Evolutionary conservation across 2,329 filamentous ascomycete genomes (phyloP).

Genomic region (Diaporthe vexans): DNA sequence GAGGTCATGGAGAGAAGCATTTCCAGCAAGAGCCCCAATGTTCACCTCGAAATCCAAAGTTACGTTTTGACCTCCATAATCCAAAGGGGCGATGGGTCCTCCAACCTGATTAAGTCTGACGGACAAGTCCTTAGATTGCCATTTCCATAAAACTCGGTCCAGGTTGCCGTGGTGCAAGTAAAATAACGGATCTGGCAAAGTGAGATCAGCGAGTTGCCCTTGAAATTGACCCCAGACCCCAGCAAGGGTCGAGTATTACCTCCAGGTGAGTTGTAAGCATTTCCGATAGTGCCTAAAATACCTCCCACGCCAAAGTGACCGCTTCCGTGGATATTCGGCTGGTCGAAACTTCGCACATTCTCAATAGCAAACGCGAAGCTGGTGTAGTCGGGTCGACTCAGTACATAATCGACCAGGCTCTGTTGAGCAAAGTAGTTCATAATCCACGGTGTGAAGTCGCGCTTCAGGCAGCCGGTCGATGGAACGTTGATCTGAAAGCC

Average conservation of each 20-base stretch:
- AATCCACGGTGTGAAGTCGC: constrained; percentile 9
- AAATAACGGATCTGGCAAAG: not conserved
- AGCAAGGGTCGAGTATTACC: not conserved
- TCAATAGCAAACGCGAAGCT: not conserved
- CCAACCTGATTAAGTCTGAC: not conserved
- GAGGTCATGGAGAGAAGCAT: not conserved
- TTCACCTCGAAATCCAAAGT: not conserved
- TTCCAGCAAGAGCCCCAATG: not conserved
- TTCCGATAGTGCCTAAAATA: not conserved
- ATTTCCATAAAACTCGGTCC: not conserved
- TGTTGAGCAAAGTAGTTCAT: not conserved
- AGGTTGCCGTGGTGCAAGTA: constrained; percentile 3
- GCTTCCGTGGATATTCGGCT: constrained; percentile 13
- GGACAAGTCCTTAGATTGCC: not conserved
- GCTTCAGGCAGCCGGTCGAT: constrained; percentile 5
- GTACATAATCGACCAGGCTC: not conserved
- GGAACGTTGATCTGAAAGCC: not conserved
- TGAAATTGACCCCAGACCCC: fast-evolving
- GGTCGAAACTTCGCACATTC: not conserved
- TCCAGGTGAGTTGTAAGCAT: constrained; percentile 9
- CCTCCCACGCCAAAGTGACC: constrained; percentile 11
- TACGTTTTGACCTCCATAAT: not conserved
- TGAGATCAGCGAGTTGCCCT: not conserved
- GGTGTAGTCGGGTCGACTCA: not conserved
- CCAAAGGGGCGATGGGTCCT: not conserved